Conservation (phyloP, 2,329 filamentous ascomycete species). For the Xylariaceae sp. region DNA sequence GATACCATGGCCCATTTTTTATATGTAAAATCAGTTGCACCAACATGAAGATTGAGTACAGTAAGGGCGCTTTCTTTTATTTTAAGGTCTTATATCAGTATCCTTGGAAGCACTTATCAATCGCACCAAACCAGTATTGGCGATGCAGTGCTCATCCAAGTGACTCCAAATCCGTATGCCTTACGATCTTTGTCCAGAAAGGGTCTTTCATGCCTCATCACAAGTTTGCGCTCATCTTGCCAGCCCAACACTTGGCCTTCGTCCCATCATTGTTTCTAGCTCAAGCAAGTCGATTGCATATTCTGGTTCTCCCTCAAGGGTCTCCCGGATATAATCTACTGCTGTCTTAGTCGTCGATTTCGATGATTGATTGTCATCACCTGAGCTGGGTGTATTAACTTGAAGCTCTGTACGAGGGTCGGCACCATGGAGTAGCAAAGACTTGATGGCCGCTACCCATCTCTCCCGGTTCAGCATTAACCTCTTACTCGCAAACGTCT, state of each 20-base stretch:
- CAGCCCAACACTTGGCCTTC: conserved; percentile 37
- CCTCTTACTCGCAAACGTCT: conserved; percentile 39
- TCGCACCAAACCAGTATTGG: too few relatives aligned
- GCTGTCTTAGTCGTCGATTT: conserved; percentile 35
- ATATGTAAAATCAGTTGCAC: too few relatives aligned
- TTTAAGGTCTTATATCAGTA: conserved; percentile 9
- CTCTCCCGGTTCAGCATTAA: conserved; percentile 40
- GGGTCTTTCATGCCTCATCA: conserved; percentile 11
- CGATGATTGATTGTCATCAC: conserved; percentile 31
- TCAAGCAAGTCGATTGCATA: conserved; percentile 41
- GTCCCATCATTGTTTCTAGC: conserved; percentile 39
- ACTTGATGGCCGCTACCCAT: conserved; percentile 41
- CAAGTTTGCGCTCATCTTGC: conserved; percentile 32
- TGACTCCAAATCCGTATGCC: conserved; percentile 1
- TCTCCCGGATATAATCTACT: conserved; percentile 41
- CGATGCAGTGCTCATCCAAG: conserved; percentile 10
- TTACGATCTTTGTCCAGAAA: conserved; percentile 17
- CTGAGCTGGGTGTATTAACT: conserved; percentile 29
- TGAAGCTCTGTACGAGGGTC: conserved; percentile 39
- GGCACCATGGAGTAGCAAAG: conserved; percentile 38
- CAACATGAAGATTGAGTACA: too few relatives aligned
- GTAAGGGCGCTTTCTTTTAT: background rate
- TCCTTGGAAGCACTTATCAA: conserved; percentile 12
- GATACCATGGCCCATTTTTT: too few relatives aligned
- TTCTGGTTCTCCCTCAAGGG: conserved; percentile 41